phyloP scores from a whole-genome alignment of 495 filamentous ascomycete genomes.

The Cudoniella acicularis region DNA sequence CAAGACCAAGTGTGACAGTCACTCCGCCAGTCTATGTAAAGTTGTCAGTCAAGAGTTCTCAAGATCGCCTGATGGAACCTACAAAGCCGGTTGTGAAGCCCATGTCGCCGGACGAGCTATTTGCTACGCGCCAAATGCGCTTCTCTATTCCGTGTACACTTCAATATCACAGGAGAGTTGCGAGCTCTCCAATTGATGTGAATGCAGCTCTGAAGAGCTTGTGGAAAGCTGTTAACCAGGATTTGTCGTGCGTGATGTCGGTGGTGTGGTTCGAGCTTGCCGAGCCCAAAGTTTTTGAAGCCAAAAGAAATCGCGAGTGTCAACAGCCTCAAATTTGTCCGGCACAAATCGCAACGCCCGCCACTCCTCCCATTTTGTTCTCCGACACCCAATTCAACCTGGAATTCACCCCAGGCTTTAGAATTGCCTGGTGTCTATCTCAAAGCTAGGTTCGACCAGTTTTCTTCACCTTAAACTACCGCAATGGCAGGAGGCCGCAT shows the following conservation, averaged over 20 bases:
- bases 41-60: slow-evolving; percentile 22
- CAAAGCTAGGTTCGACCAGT: not conserved
- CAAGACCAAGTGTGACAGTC: slow-evolving; percentile 74
- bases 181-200: slow-evolving; percentile 8
- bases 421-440: not conserved
- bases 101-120: slow-evolving; percentile 42
- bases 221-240: not conserved
- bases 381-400: not conserved
- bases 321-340: not conserved
- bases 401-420: not conserved
- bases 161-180: slow-evolving; percentile 6
- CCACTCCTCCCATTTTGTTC: not conserved
- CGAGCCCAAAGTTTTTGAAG: slow-evolving; percentile 13
- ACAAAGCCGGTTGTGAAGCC: slow-evolving; percentile 83
- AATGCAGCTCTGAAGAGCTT: slow-evolving; percentile 15
- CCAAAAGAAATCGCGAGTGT: not conserved
- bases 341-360: not conserved
- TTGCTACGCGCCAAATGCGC: slow-evolving; percentile 22
- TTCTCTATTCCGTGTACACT: not conserved
- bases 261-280: not conserved
- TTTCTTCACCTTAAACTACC: slow-evolving; percentile 3
- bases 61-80: slow-evolving; percentile 31
- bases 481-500: slow-evolving; percentile 78
- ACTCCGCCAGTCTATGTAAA: slow-evolving; percentile 67
- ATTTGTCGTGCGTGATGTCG: not conserved